Conservation (phyloP, 2,329 filamentous ascomycete species). For the Hyphodiscus sp. region DNA sequence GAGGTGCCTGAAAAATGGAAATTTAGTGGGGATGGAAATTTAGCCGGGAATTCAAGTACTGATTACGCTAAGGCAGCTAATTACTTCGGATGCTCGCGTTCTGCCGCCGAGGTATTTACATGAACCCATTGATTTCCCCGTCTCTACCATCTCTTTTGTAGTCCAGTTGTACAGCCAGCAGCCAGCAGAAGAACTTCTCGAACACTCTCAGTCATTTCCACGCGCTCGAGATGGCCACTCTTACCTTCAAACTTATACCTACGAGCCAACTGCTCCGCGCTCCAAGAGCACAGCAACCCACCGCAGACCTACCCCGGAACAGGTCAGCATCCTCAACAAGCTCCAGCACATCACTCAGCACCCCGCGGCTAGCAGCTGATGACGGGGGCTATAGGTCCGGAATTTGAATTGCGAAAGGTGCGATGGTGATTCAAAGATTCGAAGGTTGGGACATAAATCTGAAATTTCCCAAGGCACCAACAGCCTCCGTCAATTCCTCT, state of each 20-base stretch:
- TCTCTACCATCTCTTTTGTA: constrained; percentile 8
- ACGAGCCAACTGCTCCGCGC: neutral
- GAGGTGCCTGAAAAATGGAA: no score
- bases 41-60: no score
- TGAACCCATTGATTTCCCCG: constrained; percentile 1
- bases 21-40: no score
- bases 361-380: constrained; percentile 2
- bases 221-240: constrained; percentile 5
- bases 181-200: constrained; percentile 12
- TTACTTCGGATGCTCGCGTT: no score
- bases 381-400: no score
- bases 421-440: no score
- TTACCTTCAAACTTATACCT: neutral
- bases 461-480: no score
- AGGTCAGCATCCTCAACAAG: constrained; percentile 12
- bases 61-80: no score
- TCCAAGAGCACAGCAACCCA: constrained; percentile 8
- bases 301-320: constrained; percentile 9
- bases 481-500: neutral
- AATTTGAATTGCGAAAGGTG: no score
- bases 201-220: constrained; percentile 16
- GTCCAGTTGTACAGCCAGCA: constrained; percentile 12
- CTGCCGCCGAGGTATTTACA: no score
- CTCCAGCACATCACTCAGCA: constrained; percentile 11
- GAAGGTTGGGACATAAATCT: no score